Percentiles rank a stretch among this genome's conserved stretches.
These are phyloP conservation scores for Musa schizocarpa DNA, from an alignment of 176 grass and related monocot genomes.

Conservation along the genomic window DNA sequence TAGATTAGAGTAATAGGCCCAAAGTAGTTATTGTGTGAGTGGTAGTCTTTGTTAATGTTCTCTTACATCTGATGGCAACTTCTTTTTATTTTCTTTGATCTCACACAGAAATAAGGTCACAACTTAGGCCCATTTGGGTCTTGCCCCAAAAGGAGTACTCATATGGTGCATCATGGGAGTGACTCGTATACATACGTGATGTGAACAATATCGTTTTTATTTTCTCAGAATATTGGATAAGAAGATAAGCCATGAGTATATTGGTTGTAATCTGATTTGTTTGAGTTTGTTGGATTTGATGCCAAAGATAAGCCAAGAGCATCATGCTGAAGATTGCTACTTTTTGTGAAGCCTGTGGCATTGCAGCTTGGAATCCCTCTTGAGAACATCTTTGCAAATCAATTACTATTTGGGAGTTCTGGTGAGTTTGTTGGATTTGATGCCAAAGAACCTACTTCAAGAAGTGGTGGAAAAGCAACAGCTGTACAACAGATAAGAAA, in stretches of 20 bases:
- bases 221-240: not conserved
- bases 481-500: slow-evolving; percentile 87
- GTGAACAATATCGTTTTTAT: not conserved
- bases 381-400: slow-evolving; percentile 90
- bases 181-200: not conserved
- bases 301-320: too few species aligned
- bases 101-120: not conserved
- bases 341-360: slow-evolving; percentile 61
- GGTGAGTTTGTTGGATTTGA: slow-evolving; percentile 93
- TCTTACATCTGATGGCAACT: not conserved
- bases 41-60: not conserved
- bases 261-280: not conserved
- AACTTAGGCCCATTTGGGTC: not conserved
- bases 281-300: too few species aligned
- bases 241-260: not conserved
- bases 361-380: slow-evolving; percentile 61
- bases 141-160: not conserved
- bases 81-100: not conserved
- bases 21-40: not conserved
- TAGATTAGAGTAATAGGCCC: not conserved
- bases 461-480: slow-evolving; percentile 78
- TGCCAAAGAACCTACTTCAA: slow-evolving; percentile 65
- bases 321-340: not conserved
- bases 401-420: slow-evolving; percentile 55
- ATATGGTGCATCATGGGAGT: not conserved